These are phyloP conservation scores for Ophiostoma piceae DNA, from an alignment of 2,329 filamentous ascomycete species.

Conservation along the genomic window DNA sequence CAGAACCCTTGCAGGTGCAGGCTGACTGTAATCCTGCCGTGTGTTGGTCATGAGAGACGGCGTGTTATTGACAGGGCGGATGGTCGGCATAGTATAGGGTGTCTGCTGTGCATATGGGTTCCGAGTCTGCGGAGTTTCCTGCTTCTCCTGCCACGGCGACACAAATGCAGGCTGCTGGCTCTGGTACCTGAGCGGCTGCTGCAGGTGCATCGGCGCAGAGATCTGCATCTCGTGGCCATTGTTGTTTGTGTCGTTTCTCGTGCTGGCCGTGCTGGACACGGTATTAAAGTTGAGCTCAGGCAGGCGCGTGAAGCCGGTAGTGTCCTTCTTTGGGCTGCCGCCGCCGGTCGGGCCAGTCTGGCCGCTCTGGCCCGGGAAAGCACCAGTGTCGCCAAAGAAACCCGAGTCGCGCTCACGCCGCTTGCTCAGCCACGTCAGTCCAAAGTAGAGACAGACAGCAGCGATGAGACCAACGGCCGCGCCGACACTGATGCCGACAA, in stretches of 20 bases:
- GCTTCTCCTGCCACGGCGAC: slow-evolving; percentile 17
- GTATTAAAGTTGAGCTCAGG: not conserved
- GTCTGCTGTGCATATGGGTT: not conserved
- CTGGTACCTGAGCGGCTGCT: slow-evolving; percentile 27
- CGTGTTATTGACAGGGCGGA: not conserved
- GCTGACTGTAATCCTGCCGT: not conserved
- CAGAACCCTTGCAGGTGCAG: not conserved
- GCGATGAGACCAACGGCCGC: slow-evolving; percentile 46
- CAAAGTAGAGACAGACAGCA: slow-evolving; percentile 44
- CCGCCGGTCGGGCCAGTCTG: not conserved
- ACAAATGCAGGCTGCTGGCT: not conserved
- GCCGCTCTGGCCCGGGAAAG: not conserved
- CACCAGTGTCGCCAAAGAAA: not conserved
- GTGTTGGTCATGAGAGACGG: not conserved
- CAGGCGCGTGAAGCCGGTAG: not conserved
- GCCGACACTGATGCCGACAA: slow-evolving; percentile 56
- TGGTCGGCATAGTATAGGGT: not conserved
- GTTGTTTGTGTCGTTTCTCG: not conserved
- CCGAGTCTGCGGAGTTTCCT: not conserved
- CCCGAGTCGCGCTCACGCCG: slow-evolving; percentile 25
- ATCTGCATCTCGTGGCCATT: slow-evolving; percentile 39
- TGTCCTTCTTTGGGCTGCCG: not conserved
- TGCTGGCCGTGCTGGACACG: not conserved
- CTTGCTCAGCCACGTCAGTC: slow-evolving; percentile 36
- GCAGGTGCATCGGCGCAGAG: slow-evolving; percentile 38